phyloP scores from a whole-genome alignment of 1,139 yeast species.

The Debaryomyces singareniensis region DNA sequence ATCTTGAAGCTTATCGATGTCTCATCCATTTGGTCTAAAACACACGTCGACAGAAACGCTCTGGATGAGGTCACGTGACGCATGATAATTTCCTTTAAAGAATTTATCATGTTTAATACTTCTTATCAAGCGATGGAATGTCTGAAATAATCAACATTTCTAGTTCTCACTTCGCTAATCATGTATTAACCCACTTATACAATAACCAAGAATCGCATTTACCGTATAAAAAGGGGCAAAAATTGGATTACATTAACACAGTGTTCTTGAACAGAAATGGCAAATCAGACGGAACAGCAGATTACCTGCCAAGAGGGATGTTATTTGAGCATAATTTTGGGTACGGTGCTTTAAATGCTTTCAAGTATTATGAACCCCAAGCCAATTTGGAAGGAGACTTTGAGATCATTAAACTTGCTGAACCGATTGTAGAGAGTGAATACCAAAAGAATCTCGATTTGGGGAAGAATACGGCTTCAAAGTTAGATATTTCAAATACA shows the following conservation, averaged over 20 bases:
- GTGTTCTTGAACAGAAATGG: slow-evolving; percentile 27
- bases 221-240: slow-evolving; percentile 35
- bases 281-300: slow-evolving; percentile 41
- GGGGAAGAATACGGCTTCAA: slow-evolving; percentile 21
- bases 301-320: slow-evolving; percentile 72
- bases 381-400: slow-evolving; percentile 6
- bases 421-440: slow-evolving; percentile 32
- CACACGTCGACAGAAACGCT: background rate
- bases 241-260: slow-evolving; percentile 22
- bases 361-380: slow-evolving; percentile 37
- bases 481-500: slow-evolving; percentile 37
- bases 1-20: no score
- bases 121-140: slow-evolving; percentile 28
- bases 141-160: slow-evolving; percentile 68
- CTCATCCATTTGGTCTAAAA: no score
- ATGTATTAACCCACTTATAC: slow-evolving; percentile 69
- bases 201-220: slow-evolving; percentile 70
- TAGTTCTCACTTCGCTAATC: slow-evolving; percentile 67
- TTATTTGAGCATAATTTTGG: slow-evolving; percentile 73
- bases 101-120: no score
- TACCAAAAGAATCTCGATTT: slow-evolving; percentile 61
- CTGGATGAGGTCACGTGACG: slow-evolving; percentile 1
- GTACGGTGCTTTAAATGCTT: slow-evolving; percentile 51
- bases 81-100: no score
- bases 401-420: slow-evolving; percentile 11